A percentile compares a stretch with the other conserved stretches of the same genome.
Evolutionary conservation across 805 yeast species (phyloP).

Genomic region (Candida loeiensis): DNA sequence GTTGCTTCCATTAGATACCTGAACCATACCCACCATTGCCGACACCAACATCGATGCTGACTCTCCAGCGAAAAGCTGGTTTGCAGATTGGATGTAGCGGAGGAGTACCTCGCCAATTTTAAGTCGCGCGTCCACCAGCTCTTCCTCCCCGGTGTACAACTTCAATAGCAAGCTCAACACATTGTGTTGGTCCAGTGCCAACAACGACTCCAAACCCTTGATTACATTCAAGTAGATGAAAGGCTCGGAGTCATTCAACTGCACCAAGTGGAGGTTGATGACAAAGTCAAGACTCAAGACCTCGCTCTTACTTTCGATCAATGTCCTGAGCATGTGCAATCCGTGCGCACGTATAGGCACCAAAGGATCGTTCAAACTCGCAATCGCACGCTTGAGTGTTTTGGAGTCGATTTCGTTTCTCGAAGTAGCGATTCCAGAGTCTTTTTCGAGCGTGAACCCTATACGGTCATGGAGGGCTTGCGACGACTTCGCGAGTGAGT

Average conservation of each 20-base stretch:
- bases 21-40: conserved; percentile 39
- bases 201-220: conserved; percentile 64
- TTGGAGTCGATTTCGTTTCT: conserved; percentile 34
- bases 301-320: conserved; percentile 48
- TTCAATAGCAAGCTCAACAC: conserved; percentile 37
- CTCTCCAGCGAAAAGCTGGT: conserved; percentile 46
- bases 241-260: conserved; percentile 77
- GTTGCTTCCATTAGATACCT: conserved; percentile 21
- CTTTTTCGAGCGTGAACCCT: conserved; percentile 25
- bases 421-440: conserved; percentile 15
- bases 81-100: conserved; percentile 50
- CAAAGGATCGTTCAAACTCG: conserved; percentile 68
- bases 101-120: conserved; percentile 79
- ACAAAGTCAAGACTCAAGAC: conserved; percentile 53
- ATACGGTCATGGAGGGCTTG: conserved; percentile 30
- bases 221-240: conserved; percentile 82
- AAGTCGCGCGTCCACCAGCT: conserved; percentile 61
- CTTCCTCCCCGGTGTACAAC: conserved; percentile 32
- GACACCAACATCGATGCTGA: conserved; percentile 42
- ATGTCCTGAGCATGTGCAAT: conserved; percentile 54
- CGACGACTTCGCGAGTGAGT: conserved; percentile 14
- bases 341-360: conserved; percentile 90
- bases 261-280: conserved; percentile 56
- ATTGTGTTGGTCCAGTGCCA: conserved; percentile 40
- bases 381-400: conserved; percentile 55